Evolutionary conservation across 176 grass and related monocot genomes (phyloP).

Genomic region (Melocanna baccifera): DNA sequence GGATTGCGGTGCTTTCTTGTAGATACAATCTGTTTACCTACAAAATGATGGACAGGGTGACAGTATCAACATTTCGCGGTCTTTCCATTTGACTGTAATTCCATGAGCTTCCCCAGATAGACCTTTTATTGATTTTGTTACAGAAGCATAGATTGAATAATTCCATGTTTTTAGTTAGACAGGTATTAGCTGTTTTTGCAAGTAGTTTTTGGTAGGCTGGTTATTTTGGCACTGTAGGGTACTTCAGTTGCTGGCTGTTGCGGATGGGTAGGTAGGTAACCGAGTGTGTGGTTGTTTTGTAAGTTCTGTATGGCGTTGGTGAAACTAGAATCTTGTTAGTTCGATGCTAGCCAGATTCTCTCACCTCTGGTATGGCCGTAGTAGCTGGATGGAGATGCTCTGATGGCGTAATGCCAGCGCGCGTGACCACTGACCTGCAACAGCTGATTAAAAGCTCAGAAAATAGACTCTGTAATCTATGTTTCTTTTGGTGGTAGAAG

Average conservation of each 20-base stretch:
- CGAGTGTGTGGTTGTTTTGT: no score
- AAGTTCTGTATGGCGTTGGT: no score
- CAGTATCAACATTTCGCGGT: not conserved
- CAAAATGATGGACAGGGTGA: not conserved
- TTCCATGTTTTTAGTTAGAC: not conserved
- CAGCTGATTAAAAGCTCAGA: not conserved
- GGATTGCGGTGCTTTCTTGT: not conserved
- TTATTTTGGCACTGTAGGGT: no score
- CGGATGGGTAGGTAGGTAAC: no score
- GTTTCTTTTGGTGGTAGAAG: not conserved
- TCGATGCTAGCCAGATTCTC: no score
- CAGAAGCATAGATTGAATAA: not conserved
- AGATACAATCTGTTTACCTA: not conserved
- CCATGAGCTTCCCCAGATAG: not conserved
- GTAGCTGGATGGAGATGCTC: no score
- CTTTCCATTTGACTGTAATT: not conserved
- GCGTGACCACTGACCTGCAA: not conserved
- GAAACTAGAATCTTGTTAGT: no score
- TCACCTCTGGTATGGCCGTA: no score
- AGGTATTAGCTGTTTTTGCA: not conserved
- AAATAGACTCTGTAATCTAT: not conserved
- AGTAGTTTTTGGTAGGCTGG: no score
- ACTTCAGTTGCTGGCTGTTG: no score
- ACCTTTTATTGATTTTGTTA: not conserved
- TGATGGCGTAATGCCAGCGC: not conserved